A percentile compares a stretch with the other conserved stretches of the same genome.
Evolutionary conservation across 148 eudicot genomes (phyloP).

Genomic region (Amaranthus cruentus): DNA sequence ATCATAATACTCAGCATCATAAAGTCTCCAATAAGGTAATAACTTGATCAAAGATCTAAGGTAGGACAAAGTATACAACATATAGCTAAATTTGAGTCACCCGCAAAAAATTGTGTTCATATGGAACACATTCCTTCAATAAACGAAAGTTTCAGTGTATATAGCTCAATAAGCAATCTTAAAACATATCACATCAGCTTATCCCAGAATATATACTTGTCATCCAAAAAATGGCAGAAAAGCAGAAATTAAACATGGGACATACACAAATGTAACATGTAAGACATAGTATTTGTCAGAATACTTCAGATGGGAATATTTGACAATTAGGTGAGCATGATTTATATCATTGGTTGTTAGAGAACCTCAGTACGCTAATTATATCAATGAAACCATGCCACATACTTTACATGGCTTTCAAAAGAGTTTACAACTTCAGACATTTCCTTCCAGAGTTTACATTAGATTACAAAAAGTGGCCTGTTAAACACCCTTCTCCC

Average conservation of each 20-base stretch:
- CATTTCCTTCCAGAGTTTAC: not conserved
- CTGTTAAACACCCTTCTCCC: not conserved
- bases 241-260: not conserved
- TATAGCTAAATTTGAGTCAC: not conserved
- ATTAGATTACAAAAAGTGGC: not conserved
- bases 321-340: not conserved
- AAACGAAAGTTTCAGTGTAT: not conserved
- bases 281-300: not conserved
- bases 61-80: not conserved
- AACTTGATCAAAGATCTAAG: not conserved
- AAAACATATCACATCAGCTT: no score
- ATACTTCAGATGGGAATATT: not conserved
- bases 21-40: not conserved
- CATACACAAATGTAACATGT: not conserved
- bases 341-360: not conserved
- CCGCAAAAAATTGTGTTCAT: not conserved
- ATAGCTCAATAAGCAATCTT: not conserved
- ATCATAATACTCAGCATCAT: not conserved
- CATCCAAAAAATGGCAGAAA: not conserved
- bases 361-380: not conserved
- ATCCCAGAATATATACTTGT: no score
- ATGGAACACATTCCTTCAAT: not conserved
- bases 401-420: not conserved
- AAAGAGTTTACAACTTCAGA: not conserved
- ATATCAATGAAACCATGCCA: no score